Percentiles rank a stretch among this genome's conserved stretches.
Evolutionary conservation across 257 asterid species (phyloP).

Genomic region (Solanum rostratum): DNA sequence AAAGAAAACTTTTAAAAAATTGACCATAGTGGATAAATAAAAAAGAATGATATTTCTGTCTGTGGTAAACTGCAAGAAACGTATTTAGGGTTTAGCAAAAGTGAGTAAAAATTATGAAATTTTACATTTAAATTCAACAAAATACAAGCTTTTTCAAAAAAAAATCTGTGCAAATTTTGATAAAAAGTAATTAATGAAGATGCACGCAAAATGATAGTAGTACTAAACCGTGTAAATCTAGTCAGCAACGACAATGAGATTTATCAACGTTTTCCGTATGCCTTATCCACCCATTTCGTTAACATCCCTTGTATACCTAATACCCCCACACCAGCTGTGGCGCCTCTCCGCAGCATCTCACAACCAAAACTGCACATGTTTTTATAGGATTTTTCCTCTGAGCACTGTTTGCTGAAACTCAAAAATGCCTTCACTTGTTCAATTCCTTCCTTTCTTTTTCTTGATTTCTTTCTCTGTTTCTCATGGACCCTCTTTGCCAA

Average conservation of each 20-base stretch:
- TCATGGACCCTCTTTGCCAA: constrained; percentile 49
- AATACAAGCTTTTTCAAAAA: too few species aligned
- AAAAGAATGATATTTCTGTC: neutral
- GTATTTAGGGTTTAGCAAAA: too few species aligned
- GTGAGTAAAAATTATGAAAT: too few species aligned
- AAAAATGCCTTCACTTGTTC: constrained; percentile 21
- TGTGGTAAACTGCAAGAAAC: neutral
- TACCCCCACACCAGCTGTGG: constrained; percentile 4
- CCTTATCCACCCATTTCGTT: constrained; percentile 17
- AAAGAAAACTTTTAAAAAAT: neutral
- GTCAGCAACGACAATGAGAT: constrained; percentile 11
- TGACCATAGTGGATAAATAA: neutral
- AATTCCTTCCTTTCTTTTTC: constrained; percentile 12
- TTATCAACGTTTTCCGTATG: neutral
- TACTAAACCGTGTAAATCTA: constrained; percentile 6
- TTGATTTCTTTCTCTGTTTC: constrained; percentile 15
- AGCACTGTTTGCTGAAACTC: neutral
- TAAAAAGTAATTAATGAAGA: too few species aligned
- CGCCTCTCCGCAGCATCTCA: constrained; percentile 25
- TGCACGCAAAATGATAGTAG: too few species aligned
- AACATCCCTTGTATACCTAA: neutral
- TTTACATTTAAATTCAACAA: too few species aligned
- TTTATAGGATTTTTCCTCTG: neutral
- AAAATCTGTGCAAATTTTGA: too few species aligned
- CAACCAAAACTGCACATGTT: neutral